These are phyloP conservation scores for Sordariomycetes sp. DNA, from an alignment of 2,329 filamentous ascomycete genomes.

Conservation along the genomic window DNA sequence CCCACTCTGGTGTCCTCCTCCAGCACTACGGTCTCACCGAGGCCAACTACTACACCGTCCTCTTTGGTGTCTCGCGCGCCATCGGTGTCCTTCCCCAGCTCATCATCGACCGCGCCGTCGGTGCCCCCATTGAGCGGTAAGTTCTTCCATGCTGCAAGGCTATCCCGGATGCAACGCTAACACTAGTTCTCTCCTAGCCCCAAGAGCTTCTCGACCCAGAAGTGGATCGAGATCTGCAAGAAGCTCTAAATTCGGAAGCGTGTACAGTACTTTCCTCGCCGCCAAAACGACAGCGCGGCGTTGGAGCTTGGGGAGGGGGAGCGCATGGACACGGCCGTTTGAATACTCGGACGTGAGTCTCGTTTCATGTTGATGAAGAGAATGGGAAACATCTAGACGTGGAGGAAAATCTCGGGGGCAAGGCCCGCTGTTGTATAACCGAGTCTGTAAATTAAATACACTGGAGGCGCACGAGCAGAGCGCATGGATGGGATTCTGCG, in stretches of 20 bases:
- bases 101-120: slow-evolving; percentile 97
- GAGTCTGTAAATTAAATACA: slow-evolving; percentile 1
- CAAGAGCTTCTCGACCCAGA: slow-evolving; percentile 97
- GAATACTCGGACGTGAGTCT: background rate
- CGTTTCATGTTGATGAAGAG: background rate
- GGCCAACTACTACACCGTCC: slow-evolving; percentile 99
- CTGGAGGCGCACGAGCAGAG: background rate
- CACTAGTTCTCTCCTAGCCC: slow-evolving; percentile 31
- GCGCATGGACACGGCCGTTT: background rate
- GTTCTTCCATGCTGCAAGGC: slow-evolving; percentile 4
- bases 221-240: slow-evolving; percentile 88
- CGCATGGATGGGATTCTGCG: slow-evolving; percentile 1
- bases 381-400: background rate
- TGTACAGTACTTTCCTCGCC: background rate
- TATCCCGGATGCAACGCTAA: background rate
- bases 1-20: slow-evolving; percentile 96
- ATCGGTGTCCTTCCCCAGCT: slow-evolving; percentile 98
- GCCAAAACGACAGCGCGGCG: background rate
- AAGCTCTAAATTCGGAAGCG: slow-evolving; percentile 55
- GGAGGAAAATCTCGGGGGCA: background rate
- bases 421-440: background rate
- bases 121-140: slow-evolving; percentile 85
- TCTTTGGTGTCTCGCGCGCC: slow-evolving; percentile 96
- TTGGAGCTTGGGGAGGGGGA: background rate
- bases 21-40: slow-evolving; percentile 99